These are phyloP conservation scores for Kodamaea plutei DNA, from an alignment of 1,139 yeast species.

Conservation along the genomic window DNA sequence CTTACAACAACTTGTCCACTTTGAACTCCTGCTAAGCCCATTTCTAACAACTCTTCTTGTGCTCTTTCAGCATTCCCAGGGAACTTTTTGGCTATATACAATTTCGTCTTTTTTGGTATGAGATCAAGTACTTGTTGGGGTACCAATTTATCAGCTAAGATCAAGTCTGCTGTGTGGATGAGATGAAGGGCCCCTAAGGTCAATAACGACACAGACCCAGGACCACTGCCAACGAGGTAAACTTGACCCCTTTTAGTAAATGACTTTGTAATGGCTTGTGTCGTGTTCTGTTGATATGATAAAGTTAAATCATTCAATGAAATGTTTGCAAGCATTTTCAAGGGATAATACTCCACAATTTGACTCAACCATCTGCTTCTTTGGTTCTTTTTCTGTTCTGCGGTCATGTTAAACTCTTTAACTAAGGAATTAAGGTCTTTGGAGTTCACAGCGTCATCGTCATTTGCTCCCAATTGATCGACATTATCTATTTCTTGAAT, in stretches of 20 bases:
- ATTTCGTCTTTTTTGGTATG: conserved; percentile 68
- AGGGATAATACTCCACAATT: conserved; percentile 87
- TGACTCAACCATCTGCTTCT: conserved; percentile 85
- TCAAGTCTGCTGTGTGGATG: conserved; percentile 75
- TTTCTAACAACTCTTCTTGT: conserved; percentile 71
- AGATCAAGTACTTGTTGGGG: conserved; percentile 83
- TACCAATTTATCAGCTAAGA: conserved; percentile 87
- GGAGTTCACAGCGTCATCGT: conserved; percentile 66
- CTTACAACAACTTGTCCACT: conserved; percentile 79
- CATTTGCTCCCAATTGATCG: conserved; percentile 49
- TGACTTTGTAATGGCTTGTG: conserved; percentile 1
- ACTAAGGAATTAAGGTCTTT: conserved; percentile 58
- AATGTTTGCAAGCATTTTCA: conserved; percentile 54
- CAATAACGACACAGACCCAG: conserved; percentile 79
- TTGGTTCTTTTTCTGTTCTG: conserved; percentile 50
- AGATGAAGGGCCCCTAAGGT: conserved; percentile 84
- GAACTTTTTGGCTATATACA: conserved; percentile 87
- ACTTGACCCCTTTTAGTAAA: conserved; percentile 46
- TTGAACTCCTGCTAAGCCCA: conserved; percentile 62
- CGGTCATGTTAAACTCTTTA: conserved; percentile 54
- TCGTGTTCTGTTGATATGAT: conserved; percentile 25
- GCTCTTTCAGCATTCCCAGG: conserved; percentile 97
- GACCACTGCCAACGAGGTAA: conserved; percentile 89
- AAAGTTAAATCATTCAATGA: conserved; percentile 53
- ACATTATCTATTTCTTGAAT: conserved; percentile 53